These are phyloP conservation scores for Talaromyces sp. DNA, from an alignment of 2,329 filamentous ascomycete genomes.

Conservation along the genomic window DNA sequence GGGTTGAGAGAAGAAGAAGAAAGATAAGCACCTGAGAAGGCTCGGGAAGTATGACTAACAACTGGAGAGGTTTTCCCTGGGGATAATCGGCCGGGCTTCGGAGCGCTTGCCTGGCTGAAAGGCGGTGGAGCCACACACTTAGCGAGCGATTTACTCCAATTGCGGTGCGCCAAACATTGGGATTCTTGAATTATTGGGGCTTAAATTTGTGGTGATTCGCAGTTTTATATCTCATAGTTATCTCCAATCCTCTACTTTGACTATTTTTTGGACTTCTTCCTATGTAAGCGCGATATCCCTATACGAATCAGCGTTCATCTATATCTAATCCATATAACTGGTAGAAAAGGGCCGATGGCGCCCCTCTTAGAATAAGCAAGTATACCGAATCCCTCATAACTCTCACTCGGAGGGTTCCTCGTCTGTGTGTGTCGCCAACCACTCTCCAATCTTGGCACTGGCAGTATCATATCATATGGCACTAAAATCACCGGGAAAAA, in stretches of 20 bases:
- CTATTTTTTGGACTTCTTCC: background rate
- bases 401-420: background rate
- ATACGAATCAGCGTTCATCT: conserved; percentile 2
- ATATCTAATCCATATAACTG: background rate
- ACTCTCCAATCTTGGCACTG: no score
- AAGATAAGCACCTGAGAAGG: background rate
- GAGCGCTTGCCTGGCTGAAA: conserved; percentile 15
- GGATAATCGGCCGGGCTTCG: conserved; percentile 27
- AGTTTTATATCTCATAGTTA: no score
- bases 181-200: no score
- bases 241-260: conserved; percentile 2
- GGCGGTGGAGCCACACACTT: conserved; percentile 19
- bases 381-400: background rate
- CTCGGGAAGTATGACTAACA: conserved; percentile 21
- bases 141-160: conserved; percentile 21
- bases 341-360: no score
- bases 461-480: background rate
- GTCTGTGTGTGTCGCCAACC: background rate
- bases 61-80: conserved; percentile 23
- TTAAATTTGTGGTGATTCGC: no score
- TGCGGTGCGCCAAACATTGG: background rate
- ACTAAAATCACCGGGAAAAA: background rate
- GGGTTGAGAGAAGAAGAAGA: conserved; percentile 1
- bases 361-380: background rate
- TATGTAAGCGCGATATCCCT: conserved; percentile 6